Evolutionary conservation across 352 stramenopile genomes (phyloP), one percentile per base, ranked within the genome.

Genomic region (Globisporangium cederbergense): DNA sequence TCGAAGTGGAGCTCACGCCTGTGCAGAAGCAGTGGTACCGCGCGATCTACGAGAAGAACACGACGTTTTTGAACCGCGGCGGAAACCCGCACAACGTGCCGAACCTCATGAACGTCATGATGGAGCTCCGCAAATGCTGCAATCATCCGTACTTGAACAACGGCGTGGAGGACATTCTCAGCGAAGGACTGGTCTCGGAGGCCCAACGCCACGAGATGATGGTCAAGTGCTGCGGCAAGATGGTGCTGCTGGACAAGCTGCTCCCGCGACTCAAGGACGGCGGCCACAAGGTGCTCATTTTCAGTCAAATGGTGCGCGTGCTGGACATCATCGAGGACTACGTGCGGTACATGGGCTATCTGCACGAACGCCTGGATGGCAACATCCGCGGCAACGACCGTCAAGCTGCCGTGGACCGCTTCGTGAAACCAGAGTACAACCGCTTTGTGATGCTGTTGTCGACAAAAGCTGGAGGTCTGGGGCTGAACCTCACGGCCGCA

Each of bases 261-360:
- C 77, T 99, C 13, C 97, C 97, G 14, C 90, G 96, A 11, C 77
- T 99, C 25, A 98, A 98, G 67, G 85, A 93, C 55, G 96, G 98
- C 58, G 97, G 97, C 3, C 97, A 99, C 73, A 96, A 98, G 42
- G 95, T 99, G 32, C 83, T 99, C 14, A 95, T 99, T 22, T 99
- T 99, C 74, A 99, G 91, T 56, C 98, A 99, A 79, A 97, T 98
- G 87, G 97, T 98, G 51, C 97, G 97, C 42, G 99, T 99, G 73
- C 78, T 99, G 53, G 97, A 99, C 74, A 98, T 99, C 38, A 95
- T 99, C 22, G 97, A 99, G 70, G 98, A 99, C 69, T 99, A 99
- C 76, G 74, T 99, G 32, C 76, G 89, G 32, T 89, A 88, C 53
- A 85, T 95, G 34, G 84, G 88, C 3, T 96, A 99, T 71, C 75